phyloP scores from a whole-genome alignment of 371 early-diverging fungal species.

The Mucor circinelloides region DNA sequence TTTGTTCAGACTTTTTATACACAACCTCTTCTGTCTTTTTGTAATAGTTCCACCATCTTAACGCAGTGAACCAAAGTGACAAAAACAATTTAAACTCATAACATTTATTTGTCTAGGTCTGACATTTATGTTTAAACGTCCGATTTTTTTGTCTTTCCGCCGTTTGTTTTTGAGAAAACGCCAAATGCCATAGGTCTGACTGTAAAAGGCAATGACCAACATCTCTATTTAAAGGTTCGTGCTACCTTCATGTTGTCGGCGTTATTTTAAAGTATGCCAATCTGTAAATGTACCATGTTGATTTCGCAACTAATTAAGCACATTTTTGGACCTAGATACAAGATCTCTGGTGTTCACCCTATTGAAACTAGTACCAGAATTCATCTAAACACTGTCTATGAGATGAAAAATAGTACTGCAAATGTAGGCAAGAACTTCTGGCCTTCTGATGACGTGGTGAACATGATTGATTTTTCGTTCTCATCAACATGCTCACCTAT shows the following conservation, averaged over 20 bases:
- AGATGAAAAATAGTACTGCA: neutral
- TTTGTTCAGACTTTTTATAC: conserved; percentile 12
- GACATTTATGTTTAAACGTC: too few species aligned
- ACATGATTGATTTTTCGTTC: neutral
- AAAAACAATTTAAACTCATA: too few species aligned
- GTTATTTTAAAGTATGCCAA: conserved; percentile 4
- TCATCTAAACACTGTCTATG: neutral
- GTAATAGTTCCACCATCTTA: conserved; percentile 14
- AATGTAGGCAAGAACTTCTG: neutral
- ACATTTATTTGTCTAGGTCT: too few species aligned
- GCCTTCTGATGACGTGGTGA: neutral
- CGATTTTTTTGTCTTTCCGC: too few species aligned
- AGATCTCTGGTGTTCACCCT: neutral
- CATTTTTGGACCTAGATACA: neutral
- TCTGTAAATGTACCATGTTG: neutral
- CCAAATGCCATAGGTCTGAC: too few species aligned
- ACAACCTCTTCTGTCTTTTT: conserved; percentile 10
- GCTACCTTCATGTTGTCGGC: neutral
- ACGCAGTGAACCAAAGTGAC: too few species aligned
- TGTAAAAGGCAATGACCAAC: neutral
- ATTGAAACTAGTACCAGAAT: neutral
- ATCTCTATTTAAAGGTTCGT: conserved; percentile 2
- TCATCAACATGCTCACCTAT: conserved; percentile 1
- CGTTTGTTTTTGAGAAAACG: too few species aligned
- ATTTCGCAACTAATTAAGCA: neutral